These are phyloP conservation scores for Coniochaeta sp. DNA, from an alignment of 2,329 filamentous ascomycete species.

Conservation along the genomic window DNA sequence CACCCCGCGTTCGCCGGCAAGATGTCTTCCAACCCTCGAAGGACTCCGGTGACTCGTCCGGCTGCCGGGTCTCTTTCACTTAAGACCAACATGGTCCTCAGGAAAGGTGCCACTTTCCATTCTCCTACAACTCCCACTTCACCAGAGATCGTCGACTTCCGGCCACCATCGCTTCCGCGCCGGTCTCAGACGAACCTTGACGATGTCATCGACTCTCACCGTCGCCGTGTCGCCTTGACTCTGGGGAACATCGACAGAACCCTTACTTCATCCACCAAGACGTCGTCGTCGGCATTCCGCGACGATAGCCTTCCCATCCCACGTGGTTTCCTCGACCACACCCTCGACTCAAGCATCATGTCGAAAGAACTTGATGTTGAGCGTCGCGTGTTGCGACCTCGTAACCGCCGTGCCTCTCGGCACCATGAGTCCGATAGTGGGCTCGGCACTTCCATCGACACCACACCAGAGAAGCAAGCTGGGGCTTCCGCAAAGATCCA, in stretches of 20 bases:
- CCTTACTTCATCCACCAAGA: conserved; percentile 35
- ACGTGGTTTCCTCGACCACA: conserved; percentile 48
- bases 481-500: conserved; percentile 34
- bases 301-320: conserved; percentile 55
- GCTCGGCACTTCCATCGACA: conserved; percentile 73
- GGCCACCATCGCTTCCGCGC: conserved; percentile 47
- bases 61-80: conserved; percentile 34
- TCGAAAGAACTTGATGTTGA: conserved; percentile 31
- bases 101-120: conserved; percentile 64
- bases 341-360: conserved; percentile 44
- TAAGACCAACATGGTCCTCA: conserved; percentile 52
- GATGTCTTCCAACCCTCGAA: conserved; percentile 30
- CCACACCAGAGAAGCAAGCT: conserved; percentile 43
- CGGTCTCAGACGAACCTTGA: conserved; percentile 65
- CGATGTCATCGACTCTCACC: conserved; percentile 62
- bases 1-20: conserved; percentile 16
- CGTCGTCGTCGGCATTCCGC: conserved; percentile 25
- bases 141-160: conserved; percentile 28
- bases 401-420: conserved; percentile 46
- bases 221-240: conserved; percentile 60
- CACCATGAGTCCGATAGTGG: conserved; percentile 81
- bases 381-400: conserved; percentile 44
- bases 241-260: conserved; percentile 59
- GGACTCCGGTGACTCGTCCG: conserved; percentile 34
- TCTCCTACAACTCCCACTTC: conserved; percentile 36